phyloP scores from a whole-genome alignment of 495 filamentous ascomycete species.

The Astrothelium subdiscretum region DNA sequence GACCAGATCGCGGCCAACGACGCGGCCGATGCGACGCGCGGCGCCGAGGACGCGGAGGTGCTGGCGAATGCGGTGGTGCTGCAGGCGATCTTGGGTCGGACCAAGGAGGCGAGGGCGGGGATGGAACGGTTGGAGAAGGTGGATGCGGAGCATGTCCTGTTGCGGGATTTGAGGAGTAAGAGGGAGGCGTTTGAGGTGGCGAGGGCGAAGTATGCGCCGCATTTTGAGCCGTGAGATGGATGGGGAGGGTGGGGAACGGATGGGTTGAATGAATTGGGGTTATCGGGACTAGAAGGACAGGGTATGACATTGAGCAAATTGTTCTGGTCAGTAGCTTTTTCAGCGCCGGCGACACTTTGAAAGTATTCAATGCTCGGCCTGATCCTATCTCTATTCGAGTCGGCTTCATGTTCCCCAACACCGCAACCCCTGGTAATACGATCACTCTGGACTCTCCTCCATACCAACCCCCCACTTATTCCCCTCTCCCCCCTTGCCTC shows the following conservation, averaged over 20 bases:
- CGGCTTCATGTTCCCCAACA: too few species aligned
- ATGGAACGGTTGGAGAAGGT: slow-evolving; percentile 21
- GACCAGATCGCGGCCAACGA: slow-evolving; percentile 34
- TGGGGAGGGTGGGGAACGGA: background rate
- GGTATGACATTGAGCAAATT: too few species aligned
- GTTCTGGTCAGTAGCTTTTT: too few species aligned
- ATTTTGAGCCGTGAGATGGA: slow-evolving; percentile 24
- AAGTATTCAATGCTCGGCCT: too few species aligned
- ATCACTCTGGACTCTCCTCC: too few species aligned
- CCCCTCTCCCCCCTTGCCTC: background rate
- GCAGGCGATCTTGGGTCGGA: slow-evolving; percentile 63
- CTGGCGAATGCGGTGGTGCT: slow-evolving; percentile 76
- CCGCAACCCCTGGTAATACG: too few species aligned
- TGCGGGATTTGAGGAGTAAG: slow-evolving; percentile 26
- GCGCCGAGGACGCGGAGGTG: slow-evolving; percentile 56
- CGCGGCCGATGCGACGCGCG: slow-evolving; percentile 13
- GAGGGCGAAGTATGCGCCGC: slow-evolving; percentile 27
- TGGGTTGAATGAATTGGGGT: too few species aligned
- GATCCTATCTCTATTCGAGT: too few species aligned
- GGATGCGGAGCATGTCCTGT: slow-evolving; percentile 19
- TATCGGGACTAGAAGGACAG: too few species aligned
- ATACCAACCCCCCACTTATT: background rate
- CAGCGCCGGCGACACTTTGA: too few species aligned
- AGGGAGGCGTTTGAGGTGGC: slow-evolving; percentile 29
- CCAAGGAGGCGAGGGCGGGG: slow-evolving; percentile 50